Evolutionary conservation across 768 basidiomycete species (phyloP), one percentile per base, ranked within the genome.

Genomic region (Boletellus emodensis): DNA sequence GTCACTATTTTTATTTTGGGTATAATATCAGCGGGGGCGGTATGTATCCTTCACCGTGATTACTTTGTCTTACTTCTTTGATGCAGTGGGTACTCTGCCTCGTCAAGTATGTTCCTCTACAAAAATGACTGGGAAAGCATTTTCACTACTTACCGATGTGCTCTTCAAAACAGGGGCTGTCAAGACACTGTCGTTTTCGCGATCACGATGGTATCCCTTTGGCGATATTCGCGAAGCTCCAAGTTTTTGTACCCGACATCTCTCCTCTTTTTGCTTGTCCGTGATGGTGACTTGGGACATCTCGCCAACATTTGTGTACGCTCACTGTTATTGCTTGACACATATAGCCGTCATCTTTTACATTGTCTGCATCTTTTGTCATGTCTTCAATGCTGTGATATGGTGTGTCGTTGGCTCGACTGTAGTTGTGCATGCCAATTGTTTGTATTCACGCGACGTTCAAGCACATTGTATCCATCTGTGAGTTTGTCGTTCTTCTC

Each of bases 221-320:
- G 49, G 36, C 38, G 30, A 24, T 46, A 57, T 36, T 51, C 44
- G 4, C 51, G 35, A 22, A 38, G 45, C 14, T 37, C 30, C 17
- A 37, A 9, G 11, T 15, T 12, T 12, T 37, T 49, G 12, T 57
- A 58, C 12, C 58, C 56, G 4, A 51, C 47, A 15, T n/a, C 45
- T 2, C 48, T 55, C 12, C 37, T 55, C 14, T 40, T 4, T 9
- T 14, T 51, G 9, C 58, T 59, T 8, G 7, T 54, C 14, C 52
- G 56, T 39, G 58, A 59, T 40, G 58, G 56, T 59, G 12, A 49
- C 4, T 32, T 4, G 4, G 30, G 30, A 30, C 30, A 17, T 20
- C 2, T n/a, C 22, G 6, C 32, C 11, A 12, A 30, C 15, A 15
- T n/a, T 2, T 1, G 11, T 17, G 26, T 6, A 9, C 40, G 24